Conservation (phyloP, 768 basidiomycete genomes). For the Mrakia gelida region DNA sequence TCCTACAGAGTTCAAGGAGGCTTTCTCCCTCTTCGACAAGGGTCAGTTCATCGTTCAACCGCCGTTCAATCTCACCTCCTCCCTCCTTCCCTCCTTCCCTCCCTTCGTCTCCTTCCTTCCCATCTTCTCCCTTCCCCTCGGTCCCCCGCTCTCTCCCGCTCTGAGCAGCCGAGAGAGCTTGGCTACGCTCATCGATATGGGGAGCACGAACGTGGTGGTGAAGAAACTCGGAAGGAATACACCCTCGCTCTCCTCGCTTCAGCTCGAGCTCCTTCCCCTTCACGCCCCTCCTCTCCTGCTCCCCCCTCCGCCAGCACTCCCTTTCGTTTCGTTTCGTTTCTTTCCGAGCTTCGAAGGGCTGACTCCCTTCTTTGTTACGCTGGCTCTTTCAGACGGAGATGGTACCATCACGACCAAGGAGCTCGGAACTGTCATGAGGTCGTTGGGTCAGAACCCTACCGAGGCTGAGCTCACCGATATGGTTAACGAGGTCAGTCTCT, state of each 20-base stretch:
- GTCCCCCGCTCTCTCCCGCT: background rate
- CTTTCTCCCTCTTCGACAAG: conserved; percentile 96
- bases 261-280: background rate
- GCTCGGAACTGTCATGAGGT: conserved; percentile 90
- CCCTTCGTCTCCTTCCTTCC: background rate
- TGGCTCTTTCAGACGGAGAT: conserved; percentile 73
- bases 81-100: conserved; percentile 9
- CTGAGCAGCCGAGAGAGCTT: background rate
- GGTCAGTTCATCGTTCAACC: conserved; percentile 51
- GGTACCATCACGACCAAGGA: conserved; percentile 87
- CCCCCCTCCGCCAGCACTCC: background rate
- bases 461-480: conserved; percentile 88
- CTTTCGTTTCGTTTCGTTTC: background rate
- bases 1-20: conserved; percentile 90
- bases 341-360: background rate
- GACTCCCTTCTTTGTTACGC: too few species aligned
- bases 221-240: background rate
- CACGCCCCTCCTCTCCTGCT: background rate
- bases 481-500: conserved; percentile 68
- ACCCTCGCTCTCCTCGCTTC: background rate
- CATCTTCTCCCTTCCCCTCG: background rate
- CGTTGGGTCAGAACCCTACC: conserved; percentile 86
- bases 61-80: background rate
- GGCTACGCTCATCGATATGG: too few species aligned
- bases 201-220: too few species aligned